These are phyloP conservation scores for Leccinum brunneo-olivaceum DNA, from an alignment of 1,284 basidiomycete species.

Conservation along the genomic window DNA sequence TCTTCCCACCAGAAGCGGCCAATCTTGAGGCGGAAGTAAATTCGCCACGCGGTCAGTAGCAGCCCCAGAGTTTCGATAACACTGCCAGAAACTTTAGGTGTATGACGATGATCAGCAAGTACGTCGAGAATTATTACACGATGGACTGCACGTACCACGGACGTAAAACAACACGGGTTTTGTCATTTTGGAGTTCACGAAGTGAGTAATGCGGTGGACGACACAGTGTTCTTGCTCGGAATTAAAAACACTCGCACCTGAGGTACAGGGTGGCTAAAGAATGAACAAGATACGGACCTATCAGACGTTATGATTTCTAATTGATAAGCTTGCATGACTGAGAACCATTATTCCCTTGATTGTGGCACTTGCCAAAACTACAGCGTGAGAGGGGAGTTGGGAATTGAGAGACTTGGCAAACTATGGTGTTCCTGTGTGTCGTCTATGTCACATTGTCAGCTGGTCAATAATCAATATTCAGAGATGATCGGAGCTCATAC, in stretches of 20 bases:
- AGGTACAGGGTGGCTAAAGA: no score
- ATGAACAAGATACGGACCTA: no score
- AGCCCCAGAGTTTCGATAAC: constrained; percentile 15
- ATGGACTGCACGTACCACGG: not conserved
- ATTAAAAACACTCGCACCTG: no score
- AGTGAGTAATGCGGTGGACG: not conserved
- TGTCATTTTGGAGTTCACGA: not conserved
- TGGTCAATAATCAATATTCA: no score
- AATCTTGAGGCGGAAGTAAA: constrained; percentile 20
- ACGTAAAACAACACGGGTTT: not conserved
- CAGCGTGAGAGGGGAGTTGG: not conserved
- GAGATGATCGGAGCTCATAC: no score
- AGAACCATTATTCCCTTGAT: not conserved
- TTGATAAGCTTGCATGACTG: not conserved
- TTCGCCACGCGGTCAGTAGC: constrained; percentile 20
- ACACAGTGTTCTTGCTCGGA: no score
- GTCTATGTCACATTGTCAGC: no score
- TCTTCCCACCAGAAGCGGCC: constrained; percentile 25
- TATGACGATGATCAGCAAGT: not conserved
- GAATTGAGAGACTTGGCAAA: not conserved
- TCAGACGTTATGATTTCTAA: not conserved
- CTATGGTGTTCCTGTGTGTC: not conserved
- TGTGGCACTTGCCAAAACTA: not conserved
- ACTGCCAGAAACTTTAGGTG: not conserved
- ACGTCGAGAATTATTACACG: no score